Base-by-base conservation (phyloP, 148 eudicot genomes). In the Rhododendron kiyosumense region DNA sequence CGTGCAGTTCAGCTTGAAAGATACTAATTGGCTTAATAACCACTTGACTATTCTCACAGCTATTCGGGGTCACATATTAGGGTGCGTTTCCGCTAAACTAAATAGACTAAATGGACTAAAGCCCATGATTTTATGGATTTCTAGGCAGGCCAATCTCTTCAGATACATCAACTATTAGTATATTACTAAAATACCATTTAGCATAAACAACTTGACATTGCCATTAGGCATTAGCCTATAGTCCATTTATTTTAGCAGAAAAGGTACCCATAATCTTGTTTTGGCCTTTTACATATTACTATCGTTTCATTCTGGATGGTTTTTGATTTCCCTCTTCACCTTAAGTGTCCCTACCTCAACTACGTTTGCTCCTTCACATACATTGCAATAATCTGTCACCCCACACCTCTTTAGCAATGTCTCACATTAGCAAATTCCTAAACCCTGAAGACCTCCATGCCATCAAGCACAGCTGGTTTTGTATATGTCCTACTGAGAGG, bases 331-430 rank as follows among this genome's bases (percentile, higher is more conserved):
- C 57, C 81, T 34, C 36, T 46, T 79, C 3, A 34, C 52, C 52
- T 45, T 26, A 46, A 46, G 34, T 79, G 81, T 49, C 81, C n/a
- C 59, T 79, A 79, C 34, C 30, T 26, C 36, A 79, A 48, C 81
- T 78, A 78, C 2, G 7, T 79, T 48, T 79, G 57, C 81, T 78
- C 57, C 36, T 20, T n/a, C 38, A 34, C 36, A 15, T 51, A 36
- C 81, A 48, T 26, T 48, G 51, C 36, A 84, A 43, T 74, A 48
- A 48, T 79, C 81, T 54, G 30, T 76, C 49, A 52, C 67, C 81
- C 81, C 86, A 76, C 7, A n/a, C 14, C 48, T 52, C 78, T 12
- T 73, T 77, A 74, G 63, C 81, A 54, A 84, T 75, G 26, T 76
- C 86, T 84, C 86, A 22, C 22, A 52, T 76, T 52, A 34, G 74